Evolutionary conservation across 2,329 filamentous ascomycete genomes (phyloP), one percentile per base, ranked within the genome.

Genomic region (Aspergillus sp.): DNA sequence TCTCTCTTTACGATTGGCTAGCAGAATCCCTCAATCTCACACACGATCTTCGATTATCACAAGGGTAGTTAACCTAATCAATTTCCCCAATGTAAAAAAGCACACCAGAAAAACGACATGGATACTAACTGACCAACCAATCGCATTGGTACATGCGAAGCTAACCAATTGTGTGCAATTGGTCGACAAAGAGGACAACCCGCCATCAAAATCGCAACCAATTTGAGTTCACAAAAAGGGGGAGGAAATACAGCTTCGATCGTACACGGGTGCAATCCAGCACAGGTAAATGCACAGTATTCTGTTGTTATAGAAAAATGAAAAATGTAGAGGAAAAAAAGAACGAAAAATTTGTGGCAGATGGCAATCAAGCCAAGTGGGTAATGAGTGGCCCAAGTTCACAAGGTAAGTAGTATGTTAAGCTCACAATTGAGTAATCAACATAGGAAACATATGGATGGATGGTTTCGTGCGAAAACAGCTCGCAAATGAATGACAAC

Each of bases 401-500:
- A 49, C 54, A 50, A 36, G 58, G 39, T 55, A 54, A 54, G 8
- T 27, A 27, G 25, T 27, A 27, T 62, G 50, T 62, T 57, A 62
- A 49, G 53, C 50, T 60, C 55, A 57, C 57, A 53, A 54, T 63
- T 64, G 52, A 60, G 54, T 61, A 13, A 61, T 64, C 48, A 63
- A 68, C 66, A 68, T 64, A 69, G 58, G 67, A 65, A 68, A 68
- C 41, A 58, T 47, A 60, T 54, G 54, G 59, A 60, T 54, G 54
- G 59, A 60, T 54, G 54, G 56, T 54, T 54, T 64, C 62, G 63
- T 67, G 61, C 55, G 59, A 56, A 50, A 36, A 62, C 50, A 56
- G 51, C 60, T 62, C 55, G 58, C 36, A 52, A 64, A 65, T 56
- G 62, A 66, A 66, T 54, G 61, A 54, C 57, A 44, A 54, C 56